These are phyloP conservation scores for Skeletonema grethae DNA, from an alignment of 108 stramenopile species.

Conservation along the genomic window DNA sequence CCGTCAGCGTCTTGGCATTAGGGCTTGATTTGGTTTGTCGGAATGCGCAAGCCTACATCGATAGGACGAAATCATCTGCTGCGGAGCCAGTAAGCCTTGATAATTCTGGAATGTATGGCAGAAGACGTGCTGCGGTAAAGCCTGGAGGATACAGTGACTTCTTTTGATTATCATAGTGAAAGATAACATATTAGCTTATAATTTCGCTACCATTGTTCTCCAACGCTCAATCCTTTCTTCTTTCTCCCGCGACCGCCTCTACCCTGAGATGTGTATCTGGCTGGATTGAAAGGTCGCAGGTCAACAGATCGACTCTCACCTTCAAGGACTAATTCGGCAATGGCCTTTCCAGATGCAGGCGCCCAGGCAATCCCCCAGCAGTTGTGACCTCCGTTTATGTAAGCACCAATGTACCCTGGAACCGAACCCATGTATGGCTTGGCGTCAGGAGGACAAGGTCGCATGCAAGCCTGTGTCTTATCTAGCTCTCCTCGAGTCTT, in stretches of 20 bases:
- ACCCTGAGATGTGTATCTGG: conserved; percentile 54
- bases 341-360: conserved; percentile 86
- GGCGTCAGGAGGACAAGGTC: conserved; percentile 89
- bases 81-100: conserved; percentile 17
- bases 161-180: conserved; percentile 23
- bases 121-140: conserved; percentile 44
- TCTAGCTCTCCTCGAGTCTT: conserved; percentile 59
- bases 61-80: conserved; percentile 41
- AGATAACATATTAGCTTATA: conserved; percentile 1
- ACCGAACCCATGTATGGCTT: conserved; percentile 91
- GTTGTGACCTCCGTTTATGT: conserved; percentile 95
- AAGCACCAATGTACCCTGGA: conserved; percentile 80
- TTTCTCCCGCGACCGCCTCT: conserved; percentile 78
- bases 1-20: conserved; percentile 73
- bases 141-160: conserved; percentile 50
- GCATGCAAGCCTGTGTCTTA: conserved; percentile 57
- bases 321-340: conserved; percentile 89
- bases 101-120: conserved; percentile 13
- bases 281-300: conserved; percentile 74
- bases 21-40: conserved; percentile 80
- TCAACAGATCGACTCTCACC: conserved; percentile 59
- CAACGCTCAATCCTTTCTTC: conserved; percentile 62
- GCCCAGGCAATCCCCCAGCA: conserved; percentile 99
- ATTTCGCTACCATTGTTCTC: conserved; percentile 80
- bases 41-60: conserved; percentile 67